A percentile compares a stretch with the other conserved stretches of the same genome.
Conservation (phyloP, 495 filamentous ascomycete genomes). For the Neurospora sp. region DNA sequence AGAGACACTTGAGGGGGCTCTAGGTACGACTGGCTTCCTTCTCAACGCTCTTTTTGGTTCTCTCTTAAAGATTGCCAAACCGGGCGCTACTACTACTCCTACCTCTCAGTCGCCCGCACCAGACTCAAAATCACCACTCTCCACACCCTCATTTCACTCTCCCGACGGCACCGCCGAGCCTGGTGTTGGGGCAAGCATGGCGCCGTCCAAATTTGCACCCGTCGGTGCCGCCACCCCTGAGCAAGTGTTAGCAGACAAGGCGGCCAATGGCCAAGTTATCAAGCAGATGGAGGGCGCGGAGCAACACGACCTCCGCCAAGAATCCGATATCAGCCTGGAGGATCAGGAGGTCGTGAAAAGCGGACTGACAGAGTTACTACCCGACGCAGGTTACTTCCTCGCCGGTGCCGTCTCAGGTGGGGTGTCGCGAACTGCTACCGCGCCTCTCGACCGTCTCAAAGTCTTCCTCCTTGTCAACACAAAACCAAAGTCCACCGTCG, state of each 20-base stretch:
- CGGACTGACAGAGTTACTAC: conserved; percentile 44
- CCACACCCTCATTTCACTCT: background rate
- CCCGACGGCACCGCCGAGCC: background rate
- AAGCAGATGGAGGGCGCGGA: conserved; percentile 10
- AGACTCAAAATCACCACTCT: background rate
- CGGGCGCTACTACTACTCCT: conserved; percentile 5
- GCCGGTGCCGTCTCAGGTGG: conserved; percentile 89
- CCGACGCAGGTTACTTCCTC: conserved; percentile 87
- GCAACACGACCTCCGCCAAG: conserved; percentile 13
- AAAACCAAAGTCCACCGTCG: conserved; percentile 43
- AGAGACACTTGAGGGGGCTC: conserved; percentile 65
- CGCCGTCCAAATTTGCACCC: background rate
- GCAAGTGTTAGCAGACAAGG: conserved; percentile 7
- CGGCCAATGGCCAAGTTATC: conserved; percentile 1
- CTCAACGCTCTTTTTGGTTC: conserved; percentile 55
- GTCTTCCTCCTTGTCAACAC: conserved; percentile 96
- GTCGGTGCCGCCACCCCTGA: conserved; percentile 2
- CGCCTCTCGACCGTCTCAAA: conserved; percentile 91
- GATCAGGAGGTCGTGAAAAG: conserved; percentile 27
- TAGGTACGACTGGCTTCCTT: conserved; percentile 89
- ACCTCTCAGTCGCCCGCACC: background rate
- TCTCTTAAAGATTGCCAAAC: conserved; percentile 47
- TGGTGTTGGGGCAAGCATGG: conserved; percentile 9
- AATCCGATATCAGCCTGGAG: conserved; percentile 15
- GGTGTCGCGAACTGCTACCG: conserved; percentile 85